Conservation (phyloP, 2,329 filamentous ascomycete species). For the Phialocephala subalpina region DNA sequence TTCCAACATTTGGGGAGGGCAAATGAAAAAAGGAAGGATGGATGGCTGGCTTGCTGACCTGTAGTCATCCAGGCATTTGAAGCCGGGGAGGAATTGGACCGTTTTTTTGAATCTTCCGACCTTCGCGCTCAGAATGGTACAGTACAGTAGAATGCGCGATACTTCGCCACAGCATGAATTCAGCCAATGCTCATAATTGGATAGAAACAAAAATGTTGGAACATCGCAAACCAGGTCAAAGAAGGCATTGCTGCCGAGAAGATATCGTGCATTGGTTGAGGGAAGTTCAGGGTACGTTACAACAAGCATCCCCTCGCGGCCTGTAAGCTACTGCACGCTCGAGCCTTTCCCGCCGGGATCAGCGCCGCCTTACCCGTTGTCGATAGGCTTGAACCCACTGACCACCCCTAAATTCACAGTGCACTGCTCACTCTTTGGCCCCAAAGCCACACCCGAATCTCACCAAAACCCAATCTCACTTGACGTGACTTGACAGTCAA, state of each 20-base stretch:
- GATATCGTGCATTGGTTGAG: no score
- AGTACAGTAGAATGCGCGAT: no score
- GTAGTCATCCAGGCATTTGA: background rate
- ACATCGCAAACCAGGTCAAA: background rate
- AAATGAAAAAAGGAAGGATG: no score
- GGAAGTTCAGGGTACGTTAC: slow-evolving; percentile 19
- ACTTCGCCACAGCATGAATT: background rate
- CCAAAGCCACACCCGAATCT: background rate
- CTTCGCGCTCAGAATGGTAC: background rate
- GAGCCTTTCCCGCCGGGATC: slow-evolving; percentile 29
- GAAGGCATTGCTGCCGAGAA: no score
- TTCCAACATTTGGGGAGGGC: no score
- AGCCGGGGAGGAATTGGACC: background rate
- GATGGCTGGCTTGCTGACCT: background rate
- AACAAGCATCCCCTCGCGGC: slow-evolving; percentile 19
- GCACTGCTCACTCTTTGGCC: background rate
- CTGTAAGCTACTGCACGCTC: slow-evolving; percentile 22
- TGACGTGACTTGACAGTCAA: no score
- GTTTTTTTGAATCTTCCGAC: background rate
- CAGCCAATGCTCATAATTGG: no score
- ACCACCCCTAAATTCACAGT: background rate
- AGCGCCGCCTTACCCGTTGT: slow-evolving; percentile 23
- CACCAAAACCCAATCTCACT: no score
- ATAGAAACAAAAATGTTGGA: no score
- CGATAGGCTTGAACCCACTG: slow-evolving; percentile 9